A percentile compares a stretch with the other conserved stretches of the same genome.
phyloP scores from a whole-genome alignment of 2,329 filamentous ascomycete genomes.

The Calycina herbarum region DNA sequence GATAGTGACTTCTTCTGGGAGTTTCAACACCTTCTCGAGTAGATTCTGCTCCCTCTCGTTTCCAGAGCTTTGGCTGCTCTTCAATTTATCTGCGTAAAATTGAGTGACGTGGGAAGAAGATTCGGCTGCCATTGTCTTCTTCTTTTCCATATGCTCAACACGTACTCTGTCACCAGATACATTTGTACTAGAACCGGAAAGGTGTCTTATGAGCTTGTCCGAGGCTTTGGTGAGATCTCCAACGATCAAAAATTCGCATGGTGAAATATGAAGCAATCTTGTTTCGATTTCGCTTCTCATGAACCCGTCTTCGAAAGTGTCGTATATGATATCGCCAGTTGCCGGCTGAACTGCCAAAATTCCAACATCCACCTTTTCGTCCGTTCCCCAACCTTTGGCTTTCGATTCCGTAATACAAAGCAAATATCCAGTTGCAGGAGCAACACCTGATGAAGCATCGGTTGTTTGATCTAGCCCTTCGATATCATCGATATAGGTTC shows the following conservation, averaged over 20 bases:
- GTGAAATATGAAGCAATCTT: constrained; percentile 88
- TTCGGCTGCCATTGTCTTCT: constrained; percentile 80
- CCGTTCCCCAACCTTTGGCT: constrained; percentile 76
- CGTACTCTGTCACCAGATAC: constrained; percentile 89
- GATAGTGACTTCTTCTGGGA: constrained; percentile 83
- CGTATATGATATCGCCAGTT: constrained; percentile 94
- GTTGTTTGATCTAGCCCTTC: constrained; percentile 67
- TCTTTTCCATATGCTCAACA: constrained; percentile 74
- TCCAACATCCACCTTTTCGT: constrained; percentile 91
- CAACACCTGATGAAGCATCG: constrained; percentile 57
- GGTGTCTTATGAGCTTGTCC: constrained; percentile 86
- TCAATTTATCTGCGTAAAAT: constrained; percentile 88
- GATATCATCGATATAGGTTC: constrained; percentile 92
- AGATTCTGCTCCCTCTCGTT: constrained; percentile 62
- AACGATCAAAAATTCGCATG: constrained; percentile 92
- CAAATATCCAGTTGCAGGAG: constrained; percentile 76
- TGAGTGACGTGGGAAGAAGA: constrained; percentile 85
- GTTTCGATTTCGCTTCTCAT: constrained; percentile 98
- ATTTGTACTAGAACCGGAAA: constrained; percentile 86
- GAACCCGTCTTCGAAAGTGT: constrained; percentile 94
- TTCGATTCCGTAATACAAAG: constrained; percentile 87
- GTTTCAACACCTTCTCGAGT: constrained; percentile 80
- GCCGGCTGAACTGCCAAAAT: constrained; percentile 92
- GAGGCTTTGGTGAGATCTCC: constrained; percentile 87
- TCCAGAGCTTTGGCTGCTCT: constrained; percentile 52